Conservation (phyloP, 164 flowering plant genomes). For the Platanus orientalis region DNA sequence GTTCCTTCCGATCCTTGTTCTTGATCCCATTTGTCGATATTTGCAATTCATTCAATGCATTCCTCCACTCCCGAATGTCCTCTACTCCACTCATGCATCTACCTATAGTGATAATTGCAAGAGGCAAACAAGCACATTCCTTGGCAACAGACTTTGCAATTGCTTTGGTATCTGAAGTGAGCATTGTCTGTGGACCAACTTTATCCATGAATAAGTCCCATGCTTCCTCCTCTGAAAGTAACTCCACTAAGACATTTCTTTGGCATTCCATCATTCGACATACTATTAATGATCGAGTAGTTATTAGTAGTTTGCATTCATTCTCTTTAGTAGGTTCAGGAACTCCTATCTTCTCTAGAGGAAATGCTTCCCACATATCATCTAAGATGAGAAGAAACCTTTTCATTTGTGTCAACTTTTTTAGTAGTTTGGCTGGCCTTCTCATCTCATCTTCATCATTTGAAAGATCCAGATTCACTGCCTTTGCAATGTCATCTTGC, state of each 20-base stretch:
- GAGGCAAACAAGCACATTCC: too few relatives aligned
- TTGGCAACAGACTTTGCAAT: too few relatives aligned
- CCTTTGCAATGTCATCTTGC: too few relatives aligned
- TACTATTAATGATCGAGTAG: constrained; percentile 8
- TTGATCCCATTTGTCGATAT: neutral
- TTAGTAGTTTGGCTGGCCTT: constrained; percentile 7
- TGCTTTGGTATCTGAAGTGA: neutral
- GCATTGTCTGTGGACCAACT: neutral
- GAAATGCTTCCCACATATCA: too few relatives aligned
- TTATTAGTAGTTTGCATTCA: constrained; percentile 6
- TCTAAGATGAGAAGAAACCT: too few relatives aligned
- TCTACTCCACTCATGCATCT: too few relatives aligned
- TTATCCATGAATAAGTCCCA: constrained; percentile 6
- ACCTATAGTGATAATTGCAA: too few relatives aligned
- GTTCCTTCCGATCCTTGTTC: too few relatives aligned
- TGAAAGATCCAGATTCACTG: too few relatives aligned
- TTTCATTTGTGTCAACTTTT: neutral
- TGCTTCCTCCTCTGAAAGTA: constrained; percentile 2
- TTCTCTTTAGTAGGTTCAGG: neutral
- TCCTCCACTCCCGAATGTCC: constrained; percentile 8
- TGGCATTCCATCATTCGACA: constrained; percentile 12
- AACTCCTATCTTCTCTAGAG: constrained; percentile 11
- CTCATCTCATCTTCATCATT: constrained; percentile 10
- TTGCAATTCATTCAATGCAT: constrained; percentile 9
- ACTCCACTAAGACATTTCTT: neutral